Evolutionary conservation across 2,329 filamentous ascomycete species (phyloP), one percentile per base, ranked within the genome.

Genomic region (Sclerotiophoma versabilis): DNA sequence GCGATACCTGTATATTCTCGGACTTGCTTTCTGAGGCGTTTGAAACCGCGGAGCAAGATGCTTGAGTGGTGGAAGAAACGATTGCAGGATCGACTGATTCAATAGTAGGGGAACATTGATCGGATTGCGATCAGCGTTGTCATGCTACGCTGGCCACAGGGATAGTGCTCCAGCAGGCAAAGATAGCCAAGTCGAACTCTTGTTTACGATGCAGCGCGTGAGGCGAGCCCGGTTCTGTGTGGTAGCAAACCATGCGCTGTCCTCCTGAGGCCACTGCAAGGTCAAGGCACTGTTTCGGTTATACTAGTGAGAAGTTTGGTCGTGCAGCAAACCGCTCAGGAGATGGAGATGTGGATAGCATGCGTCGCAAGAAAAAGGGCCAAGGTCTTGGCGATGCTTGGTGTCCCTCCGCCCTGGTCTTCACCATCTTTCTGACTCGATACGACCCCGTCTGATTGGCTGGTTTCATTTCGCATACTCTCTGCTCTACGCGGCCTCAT

Each of bases 21-120:
- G 48, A 19, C 11, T 43, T 12, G 43, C 19, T 19, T 19, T 17
- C 32, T 15, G 27, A 38, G 15, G 12, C 23, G 17, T 11, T 23
- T 20, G 27, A 36, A 39, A 44, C 42, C n/a, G 22, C 10, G 14
- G 14, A 39, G 26, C 49, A 49, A 17, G 39, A 36, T 38, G 42
- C 41, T 44, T 51, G 34, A 54, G 38, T 48, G 55, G 46, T 51
- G 46, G 50, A 51, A 43, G 42, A 58, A 54, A 51, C 46, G 39
- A 49, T 34, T 42, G 34, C 29, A 49, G 37, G 30, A 41, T 45
- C 33, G 34, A 34, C 34, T 37, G 11, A 44, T 36, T 34, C 36
- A 32, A 30, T 36, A 14, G 14, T 22, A 49, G 51, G 27, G 50
- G 50, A 38, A 17, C 20, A 5, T 25, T 22, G 17, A 22, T 47